Evolutionary conservation across 345 rosid genomes (phyloP), one percentile per base, ranked within the genome.

Genomic region (Citrus cavaleriei): DNA sequence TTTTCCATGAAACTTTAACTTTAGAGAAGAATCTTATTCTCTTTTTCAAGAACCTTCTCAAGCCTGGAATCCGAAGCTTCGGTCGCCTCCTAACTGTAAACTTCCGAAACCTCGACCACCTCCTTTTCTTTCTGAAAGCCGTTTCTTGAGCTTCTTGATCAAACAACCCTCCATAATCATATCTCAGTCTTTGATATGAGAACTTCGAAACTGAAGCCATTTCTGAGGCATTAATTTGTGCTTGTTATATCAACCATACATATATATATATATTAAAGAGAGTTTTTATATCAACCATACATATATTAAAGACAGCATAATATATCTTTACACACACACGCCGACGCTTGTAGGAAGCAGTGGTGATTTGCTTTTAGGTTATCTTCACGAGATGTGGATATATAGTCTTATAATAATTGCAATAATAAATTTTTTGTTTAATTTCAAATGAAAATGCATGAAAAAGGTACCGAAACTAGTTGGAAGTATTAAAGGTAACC

Each of bases 21-120:
- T 70, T 72, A 4, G 66, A 73, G n/a, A 85, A 38, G 2, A 81
- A 21, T 70, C 80, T 72, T 27, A 58, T 2, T 78, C 77, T 80
- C 64, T 40, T 83, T 21, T 82, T 81, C 77, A 49, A 61, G 65
- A 79, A 78, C 79, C 80, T 77, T 68, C 72, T 79, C 77, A 82
- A 37, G 10, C 74, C 77, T 4, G 77, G 81, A 34, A 82, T 68
- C 51, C 75, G 64, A 69, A 83, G 21, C 59, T 78, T 83, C 46
- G 24, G 35, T 35, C 74, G 60, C 82, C 62, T 83, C 64, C 83
- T 62, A 13, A 80, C 13, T 6, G 18, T 49, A 19, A 74, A 54
- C 76, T 72, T 72, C 34, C 66, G 59, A 13, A 77, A n/a, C 74
- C 77, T 51, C 4, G 68, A 8, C 78, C 37, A 59, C 24, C 66